These are phyloP conservation scores for Sequoiadendron giganteum DNA, from an alignment of 75 land plant genomes.

Conservation along the genomic window DNA sequence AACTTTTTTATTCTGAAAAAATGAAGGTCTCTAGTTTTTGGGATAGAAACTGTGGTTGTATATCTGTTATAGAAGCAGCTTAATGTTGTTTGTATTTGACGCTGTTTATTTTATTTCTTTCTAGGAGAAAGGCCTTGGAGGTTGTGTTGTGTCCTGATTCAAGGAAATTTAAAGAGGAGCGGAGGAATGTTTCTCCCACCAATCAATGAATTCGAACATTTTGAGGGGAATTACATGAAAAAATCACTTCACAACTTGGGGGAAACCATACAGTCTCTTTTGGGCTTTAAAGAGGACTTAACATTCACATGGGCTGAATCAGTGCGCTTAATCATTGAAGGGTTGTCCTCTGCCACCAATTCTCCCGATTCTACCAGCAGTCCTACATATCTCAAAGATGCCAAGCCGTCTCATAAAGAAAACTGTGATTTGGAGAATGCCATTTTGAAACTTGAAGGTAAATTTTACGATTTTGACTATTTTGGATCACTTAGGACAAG, in stretches of 20 bases:
- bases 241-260: slow-evolving; percentile 21
- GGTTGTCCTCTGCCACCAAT: slow-evolving; percentile 9
- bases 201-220: not conserved
- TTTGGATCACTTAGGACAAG: not conserved
- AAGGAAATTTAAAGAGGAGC: not conserved
- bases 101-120: not conserved
- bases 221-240: not conserved
- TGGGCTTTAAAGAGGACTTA: slow-evolving; percentile 34
- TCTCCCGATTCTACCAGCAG: not conserved
- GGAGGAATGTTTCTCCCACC: not conserved
- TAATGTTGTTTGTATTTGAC: not conserved
- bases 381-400: not conserved
- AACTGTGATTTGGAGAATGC: slow-evolving; percentile 5
- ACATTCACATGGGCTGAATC: slow-evolving; percentile 42
- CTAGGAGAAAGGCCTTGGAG: not conserved
- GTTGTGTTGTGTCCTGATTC: not conserved
- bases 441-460: slow-evolving; percentile 22
- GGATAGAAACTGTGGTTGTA: not conserved
- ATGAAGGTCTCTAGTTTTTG: not conserved
- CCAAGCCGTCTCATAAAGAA: not conserved
- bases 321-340: slow-evolving; percentile 29
- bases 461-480: not conserved
- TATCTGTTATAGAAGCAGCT: not conserved
- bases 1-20: not conserved
- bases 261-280: slow-evolving; percentile 32